These are phyloP conservation scores for Coniochaeta pulveracea DNA, from an alignment of 2,329 filamentous ascomycete genomes.

Conservation along the genomic window DNA sequence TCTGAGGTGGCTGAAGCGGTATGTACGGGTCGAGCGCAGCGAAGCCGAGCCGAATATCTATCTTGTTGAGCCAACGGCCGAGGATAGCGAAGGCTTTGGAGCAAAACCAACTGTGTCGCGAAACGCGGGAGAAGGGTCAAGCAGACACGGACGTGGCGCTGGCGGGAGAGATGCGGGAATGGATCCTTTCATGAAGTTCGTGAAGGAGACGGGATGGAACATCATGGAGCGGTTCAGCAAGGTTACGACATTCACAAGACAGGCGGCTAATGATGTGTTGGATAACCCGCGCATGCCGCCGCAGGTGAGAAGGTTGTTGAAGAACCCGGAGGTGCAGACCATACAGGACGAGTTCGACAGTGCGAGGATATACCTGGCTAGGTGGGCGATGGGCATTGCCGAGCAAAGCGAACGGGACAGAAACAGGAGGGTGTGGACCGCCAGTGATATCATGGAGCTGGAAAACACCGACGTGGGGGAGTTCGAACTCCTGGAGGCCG, in stretches of 20 bases:
- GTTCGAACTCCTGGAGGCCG: conserved; percentile 85
- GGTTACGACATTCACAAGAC: conserved; percentile 88
- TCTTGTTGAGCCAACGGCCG: conserved; percentile 73
- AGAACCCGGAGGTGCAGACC: conserved; percentile 88
- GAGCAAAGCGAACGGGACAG: conserved; percentile 89
- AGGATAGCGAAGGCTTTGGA: conserved; percentile 76
- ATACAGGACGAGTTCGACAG: conserved; percentile 96
- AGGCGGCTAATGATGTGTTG: conserved; percentile 82
- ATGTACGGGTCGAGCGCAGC: conserved; percentile 73
- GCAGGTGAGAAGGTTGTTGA: conserved; percentile 73
- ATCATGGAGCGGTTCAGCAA: conserved; percentile 94
- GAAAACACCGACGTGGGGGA: conserved; percentile 93
- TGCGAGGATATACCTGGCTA: conserved; percentile 81
- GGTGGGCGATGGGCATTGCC: conserved; percentile 98
- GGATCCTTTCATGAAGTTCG: conserved; percentile 86
- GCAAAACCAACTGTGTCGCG: conserved; percentile 39
- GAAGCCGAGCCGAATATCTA: conserved; percentile 84
- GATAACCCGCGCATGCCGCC: conserved; percentile 88
- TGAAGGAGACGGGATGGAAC: conserved; percentile 94
- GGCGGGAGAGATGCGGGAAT: conserved; percentile 55
- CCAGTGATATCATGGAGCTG: conserved; percentile 80
- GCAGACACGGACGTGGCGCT: conserved; percentile 14
- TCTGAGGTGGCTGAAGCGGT: conserved; percentile 77
- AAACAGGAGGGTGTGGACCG: conserved; percentile 83
- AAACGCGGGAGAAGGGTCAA: conserved; percentile 24